These are phyloP conservation scores for Candida freyschussii DNA, from an alignment of 1,139 yeast genomes.

Conservation along the genomic window DNA sequence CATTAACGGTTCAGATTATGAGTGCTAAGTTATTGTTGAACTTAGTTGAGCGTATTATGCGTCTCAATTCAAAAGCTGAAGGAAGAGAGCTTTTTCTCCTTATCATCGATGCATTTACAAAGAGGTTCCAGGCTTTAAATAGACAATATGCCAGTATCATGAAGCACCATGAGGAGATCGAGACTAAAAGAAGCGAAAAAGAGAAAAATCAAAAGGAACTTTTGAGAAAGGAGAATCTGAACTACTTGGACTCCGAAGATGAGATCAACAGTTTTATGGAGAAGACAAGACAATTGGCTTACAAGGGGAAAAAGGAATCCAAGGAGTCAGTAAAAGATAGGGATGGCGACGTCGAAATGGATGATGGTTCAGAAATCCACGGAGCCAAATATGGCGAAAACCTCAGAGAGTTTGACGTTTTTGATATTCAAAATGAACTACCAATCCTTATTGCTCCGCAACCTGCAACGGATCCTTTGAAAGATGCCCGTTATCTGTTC, in stretches of 20 bases:
- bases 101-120: slow-evolving; percentile 84
- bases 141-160: slow-evolving; percentile 65
- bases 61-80: slow-evolving; percentile 60
- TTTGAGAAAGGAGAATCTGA: slow-evolving; percentile 33
- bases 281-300: slow-evolving; percentile 21
- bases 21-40: slow-evolving; percentile 88
- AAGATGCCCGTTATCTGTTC: slow-evolving; percentile 84
- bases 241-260: slow-evolving; percentile 21
- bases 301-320: slow-evolving; percentile 5
- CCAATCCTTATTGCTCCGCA: slow-evolving; percentile 45
- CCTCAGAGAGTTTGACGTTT: slow-evolving; percentile 35
- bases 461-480: slow-evolving; percentile 58
- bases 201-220: slow-evolving; percentile 43
- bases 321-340: slow-evolving; percentile 8
- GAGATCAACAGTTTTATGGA: slow-evolving; percentile 21
- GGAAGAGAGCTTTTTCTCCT: slow-evolving; percentile 80
- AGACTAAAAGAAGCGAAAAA: slow-evolving; percentile 37
- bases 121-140: slow-evolving; percentile 73
- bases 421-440: slow-evolving; percentile 41
- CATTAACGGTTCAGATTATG: slow-evolving; percentile 93
- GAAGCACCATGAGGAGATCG: slow-evolving; percentile 54
- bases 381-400: slow-evolving; percentile 17
- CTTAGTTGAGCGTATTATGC: slow-evolving; percentile 83
- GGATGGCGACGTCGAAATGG: slow-evolving; percentile 31
- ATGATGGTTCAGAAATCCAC: slow-evolving; percentile 15